Evolutionary conservation across 768 basidiomycete genomes (phyloP).

Genomic region (Leccinum barrowsii): DNA sequence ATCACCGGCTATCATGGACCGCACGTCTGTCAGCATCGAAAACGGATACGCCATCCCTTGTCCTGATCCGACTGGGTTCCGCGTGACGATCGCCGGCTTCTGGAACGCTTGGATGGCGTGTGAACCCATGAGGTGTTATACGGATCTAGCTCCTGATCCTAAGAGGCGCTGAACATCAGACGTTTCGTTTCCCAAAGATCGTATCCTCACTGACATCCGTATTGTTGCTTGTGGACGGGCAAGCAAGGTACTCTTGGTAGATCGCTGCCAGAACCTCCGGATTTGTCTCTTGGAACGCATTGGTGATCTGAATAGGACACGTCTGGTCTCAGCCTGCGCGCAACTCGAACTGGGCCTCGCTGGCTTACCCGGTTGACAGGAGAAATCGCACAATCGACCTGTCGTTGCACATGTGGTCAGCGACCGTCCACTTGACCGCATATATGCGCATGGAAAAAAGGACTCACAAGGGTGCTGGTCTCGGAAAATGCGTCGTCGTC

Average conservation of each 20-base stretch:
- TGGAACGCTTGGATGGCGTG: neutral
- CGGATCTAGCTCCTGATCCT: conserved; percentile 30
- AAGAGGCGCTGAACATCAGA: neutral
- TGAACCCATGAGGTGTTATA: conserved; percentile 40
- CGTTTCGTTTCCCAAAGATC: neutral
- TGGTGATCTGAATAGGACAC: conserved; percentile 11
- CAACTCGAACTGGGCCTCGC: neutral
- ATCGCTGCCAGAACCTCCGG: conserved; percentile 6
- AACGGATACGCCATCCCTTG: neutral
- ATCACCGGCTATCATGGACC: neutral
- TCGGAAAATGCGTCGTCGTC: conserved; percentile 3
- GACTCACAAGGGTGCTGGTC: conserved; percentile 15
- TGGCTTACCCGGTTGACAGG: neutral
- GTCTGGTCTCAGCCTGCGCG: neutral
- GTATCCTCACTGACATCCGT: neutral
- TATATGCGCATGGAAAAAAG: neutral
- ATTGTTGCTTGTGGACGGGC: neutral
- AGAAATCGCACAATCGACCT: neutral
- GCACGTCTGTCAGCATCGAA: neutral
- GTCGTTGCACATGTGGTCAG: neutral
- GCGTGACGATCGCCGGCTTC: neutral
- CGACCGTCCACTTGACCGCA: neutral
- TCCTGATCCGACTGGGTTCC: neutral
- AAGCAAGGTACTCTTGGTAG: conserved; percentile 8
- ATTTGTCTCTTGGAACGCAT: conserved; percentile 4